Conservation (phyloP, 345 rosid species). For the Euphorbia tirucalli region DNA sequence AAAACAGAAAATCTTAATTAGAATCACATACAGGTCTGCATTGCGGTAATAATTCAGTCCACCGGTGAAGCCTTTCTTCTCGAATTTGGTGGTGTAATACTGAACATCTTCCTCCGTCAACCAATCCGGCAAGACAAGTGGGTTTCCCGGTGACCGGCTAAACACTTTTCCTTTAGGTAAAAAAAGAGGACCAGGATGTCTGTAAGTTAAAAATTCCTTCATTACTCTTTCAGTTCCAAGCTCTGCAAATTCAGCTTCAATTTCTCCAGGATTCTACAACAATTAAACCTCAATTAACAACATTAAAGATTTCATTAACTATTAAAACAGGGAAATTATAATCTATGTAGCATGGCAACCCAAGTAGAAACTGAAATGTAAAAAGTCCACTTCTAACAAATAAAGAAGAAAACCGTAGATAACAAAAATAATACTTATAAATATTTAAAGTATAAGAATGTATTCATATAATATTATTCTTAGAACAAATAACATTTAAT, state of each 20-base stretch:
- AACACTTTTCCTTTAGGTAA: conserved; percentile 20
- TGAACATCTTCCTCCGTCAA: conserved; percentile 31
- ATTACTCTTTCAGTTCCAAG: conserved; percentile 18
- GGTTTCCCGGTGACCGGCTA: conserved; percentile 16
- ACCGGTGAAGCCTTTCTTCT: conserved; percentile 29
- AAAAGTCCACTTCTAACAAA: too few species aligned
- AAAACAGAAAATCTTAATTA: too few species aligned
- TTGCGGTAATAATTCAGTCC: conserved; percentile 30
- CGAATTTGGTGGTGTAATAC: conserved; percentile 23
- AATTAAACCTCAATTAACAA: background rate
- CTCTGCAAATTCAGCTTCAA: conserved; percentile 24
- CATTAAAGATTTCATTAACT: too few species aligned
- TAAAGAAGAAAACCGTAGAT: too few species aligned
- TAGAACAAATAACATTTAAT: too few species aligned
- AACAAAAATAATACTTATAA: too few species aligned
- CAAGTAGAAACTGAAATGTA: too few species aligned
- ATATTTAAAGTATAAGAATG: too few species aligned
- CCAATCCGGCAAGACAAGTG: conserved; percentile 26
- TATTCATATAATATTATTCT: too few species aligned
- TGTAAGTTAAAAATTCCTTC: conserved; percentile 13
- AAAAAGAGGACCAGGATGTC: conserved; percentile 16
- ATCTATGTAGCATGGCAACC: too few species aligned
- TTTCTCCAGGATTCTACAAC: conserved; percentile 16
- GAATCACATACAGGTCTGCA: conserved; percentile 11
- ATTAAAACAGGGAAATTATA: too few species aligned